Evolutionary conservation across 148 eudicot species (phyloP).

Genomic region (Euryodendron excelsum): DNA sequence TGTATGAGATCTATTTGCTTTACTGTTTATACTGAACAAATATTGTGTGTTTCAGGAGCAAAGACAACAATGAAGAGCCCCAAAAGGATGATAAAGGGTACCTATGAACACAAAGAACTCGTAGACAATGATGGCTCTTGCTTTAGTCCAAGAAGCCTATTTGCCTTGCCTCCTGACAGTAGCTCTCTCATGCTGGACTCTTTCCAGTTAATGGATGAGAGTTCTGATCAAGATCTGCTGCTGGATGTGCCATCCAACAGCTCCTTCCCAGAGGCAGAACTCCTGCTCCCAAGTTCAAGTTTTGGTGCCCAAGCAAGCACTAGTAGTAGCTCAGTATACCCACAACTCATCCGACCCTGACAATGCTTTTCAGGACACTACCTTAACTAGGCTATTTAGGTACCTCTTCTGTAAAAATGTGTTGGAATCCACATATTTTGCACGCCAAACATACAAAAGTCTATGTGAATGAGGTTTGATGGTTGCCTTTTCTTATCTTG

Average conservation of each 20-base stretch:
- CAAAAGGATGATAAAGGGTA: constrained; percentile 38
- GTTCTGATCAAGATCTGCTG: constrained; percentile 71
- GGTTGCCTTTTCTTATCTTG: constrained; percentile 24
- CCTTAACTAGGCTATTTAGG: constrained; percentile 8
- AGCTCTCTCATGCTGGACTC: constrained; percentile 54
- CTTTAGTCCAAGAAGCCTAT: constrained; percentile 54
- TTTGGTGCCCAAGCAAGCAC: constrained; percentile 55
- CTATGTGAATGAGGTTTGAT: constrained; percentile 21
- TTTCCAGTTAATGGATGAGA: constrained; percentile 49
- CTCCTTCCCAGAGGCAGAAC: constrained; percentile 89
- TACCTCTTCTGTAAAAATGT: not conserved
- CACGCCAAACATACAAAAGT: constrained; percentile 5
- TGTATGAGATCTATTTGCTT: not conserved
- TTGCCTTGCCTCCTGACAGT: constrained; percentile 52
- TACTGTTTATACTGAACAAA: not conserved
- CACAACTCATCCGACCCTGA: constrained; percentile 39
- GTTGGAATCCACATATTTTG: not conserved
- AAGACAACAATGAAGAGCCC: constrained; percentile 52
- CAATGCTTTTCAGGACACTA: not conserved
- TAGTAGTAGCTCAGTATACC: constrained; percentile 58
- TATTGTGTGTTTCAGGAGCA: constrained; percentile 39
- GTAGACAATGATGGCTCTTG: constrained; percentile 41
- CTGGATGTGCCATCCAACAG: constrained; percentile 78
- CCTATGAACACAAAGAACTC: constrained; percentile 42
- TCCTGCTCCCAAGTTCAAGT: constrained; percentile 56